Conservation (phyloP, 2,329 filamentous ascomycete species). For the Pyricularia sp. region DNA sequence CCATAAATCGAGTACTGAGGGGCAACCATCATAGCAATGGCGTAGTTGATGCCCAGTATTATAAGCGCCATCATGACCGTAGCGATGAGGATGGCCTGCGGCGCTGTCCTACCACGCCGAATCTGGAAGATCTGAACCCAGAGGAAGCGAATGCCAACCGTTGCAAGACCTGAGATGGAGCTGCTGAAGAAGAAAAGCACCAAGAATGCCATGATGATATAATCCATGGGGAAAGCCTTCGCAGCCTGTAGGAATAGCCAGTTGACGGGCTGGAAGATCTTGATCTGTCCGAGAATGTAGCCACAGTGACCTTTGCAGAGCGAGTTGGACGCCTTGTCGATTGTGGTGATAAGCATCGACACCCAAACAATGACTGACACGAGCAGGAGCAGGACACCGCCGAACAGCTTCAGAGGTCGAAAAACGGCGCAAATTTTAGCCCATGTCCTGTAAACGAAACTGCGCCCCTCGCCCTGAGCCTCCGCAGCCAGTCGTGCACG, state of each 20-base stretch:
- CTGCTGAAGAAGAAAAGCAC: conserved; percentile 82
- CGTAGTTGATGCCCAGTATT: conserved; percentile 85
- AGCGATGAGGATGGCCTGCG: conserved; percentile 83
- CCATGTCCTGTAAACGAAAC: conserved; percentile 66
- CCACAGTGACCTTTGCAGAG: conserved; percentile 85
- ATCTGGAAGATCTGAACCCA: conserved; percentile 94
- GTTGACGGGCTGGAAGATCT: conserved; percentile 93
- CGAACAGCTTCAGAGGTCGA: conserved; percentile 79
- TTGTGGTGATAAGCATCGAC: conserved; percentile 89
- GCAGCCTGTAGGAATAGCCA: conserved; percentile 77
- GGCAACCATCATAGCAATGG: conserved; percentile 85
- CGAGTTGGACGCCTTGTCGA: conserved; percentile 95
- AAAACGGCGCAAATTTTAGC: conserved; percentile 73
- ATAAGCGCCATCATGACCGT: conserved; percentile 88
- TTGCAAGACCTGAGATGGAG: conserved; percentile 77
- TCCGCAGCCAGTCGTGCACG: conserved; percentile 82
- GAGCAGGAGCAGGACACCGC: conserved; percentile 68
- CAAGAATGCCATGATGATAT: conserved; percentile 76
- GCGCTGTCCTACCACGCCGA: conserved; percentile 77
- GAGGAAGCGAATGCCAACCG: conserved; percentile 87
- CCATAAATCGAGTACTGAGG: conserved; percentile 94
- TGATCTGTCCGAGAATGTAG: conserved; percentile 78
- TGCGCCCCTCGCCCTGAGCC: conserved; percentile 66
- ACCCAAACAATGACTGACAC: conserved; percentile 70
- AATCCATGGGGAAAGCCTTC: conserved; percentile 83